Percentiles rank a stretch among this genome's conserved stretches.
Evolutionary conservation across 148 eudicot species (phyloP).

Genomic region (Polygonum aviculare): DNA sequence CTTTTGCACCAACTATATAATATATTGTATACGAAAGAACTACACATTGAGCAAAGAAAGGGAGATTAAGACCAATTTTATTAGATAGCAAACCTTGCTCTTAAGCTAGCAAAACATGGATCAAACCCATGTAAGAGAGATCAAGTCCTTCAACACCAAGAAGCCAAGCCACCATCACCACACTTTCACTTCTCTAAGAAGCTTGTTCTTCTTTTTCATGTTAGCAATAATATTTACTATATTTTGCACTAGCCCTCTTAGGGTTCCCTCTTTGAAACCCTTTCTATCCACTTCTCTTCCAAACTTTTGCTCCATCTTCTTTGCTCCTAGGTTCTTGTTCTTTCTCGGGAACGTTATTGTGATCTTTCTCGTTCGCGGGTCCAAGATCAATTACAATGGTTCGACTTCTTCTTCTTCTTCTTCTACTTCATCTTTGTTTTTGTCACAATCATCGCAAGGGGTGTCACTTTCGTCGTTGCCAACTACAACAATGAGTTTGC

Average conservation of each 20-base stretch:
- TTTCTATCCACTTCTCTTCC: background rate
- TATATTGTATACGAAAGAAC: background rate
- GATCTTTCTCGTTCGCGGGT: constrained; percentile 2
- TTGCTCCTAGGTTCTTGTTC: background rate
- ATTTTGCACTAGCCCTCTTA: background rate
- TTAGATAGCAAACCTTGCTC: background rate
- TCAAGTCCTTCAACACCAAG: background rate
- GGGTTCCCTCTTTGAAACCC: background rate
- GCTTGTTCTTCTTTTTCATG: background rate
- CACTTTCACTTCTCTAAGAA: constrained; percentile 1
- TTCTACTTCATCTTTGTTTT: background rate
- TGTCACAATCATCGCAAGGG: background rate
- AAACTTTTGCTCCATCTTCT: background rate
- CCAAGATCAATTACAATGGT: background rate
- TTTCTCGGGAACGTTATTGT: background rate
- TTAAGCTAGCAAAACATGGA: constrained; percentile 3
- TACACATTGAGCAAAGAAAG: background rate
- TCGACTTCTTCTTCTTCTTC: background rate
- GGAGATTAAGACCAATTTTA: background rate
- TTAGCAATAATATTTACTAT: background rate
- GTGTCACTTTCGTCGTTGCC: background rate
- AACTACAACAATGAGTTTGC: background rate
- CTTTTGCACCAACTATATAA: background rate
- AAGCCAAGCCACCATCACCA: background rate
- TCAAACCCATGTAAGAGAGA: background rate